Percentiles rank a stretch among this genome's conserved stretches.
phyloP scores from a whole-genome alignment of 2,329 filamentous ascomycete genomes.

The Aspergillus pseudonomiae region DNA sequence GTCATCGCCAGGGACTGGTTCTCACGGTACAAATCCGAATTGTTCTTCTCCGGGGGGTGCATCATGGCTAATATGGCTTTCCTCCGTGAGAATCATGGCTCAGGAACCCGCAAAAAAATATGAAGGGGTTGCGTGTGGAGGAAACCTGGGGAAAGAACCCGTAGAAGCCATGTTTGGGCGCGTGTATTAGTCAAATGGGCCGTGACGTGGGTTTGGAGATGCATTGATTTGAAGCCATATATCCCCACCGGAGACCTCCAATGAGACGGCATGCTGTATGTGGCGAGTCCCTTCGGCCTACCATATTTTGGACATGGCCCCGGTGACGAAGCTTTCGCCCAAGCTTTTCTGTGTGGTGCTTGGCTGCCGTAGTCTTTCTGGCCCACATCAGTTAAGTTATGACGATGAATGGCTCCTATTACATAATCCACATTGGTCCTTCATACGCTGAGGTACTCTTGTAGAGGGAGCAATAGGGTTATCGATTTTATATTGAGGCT shows the following conservation, averaged over 20 bases:
- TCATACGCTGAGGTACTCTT: too few relatives aligned
- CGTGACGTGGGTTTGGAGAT: background rate
- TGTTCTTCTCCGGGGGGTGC: constrained; percentile 18
- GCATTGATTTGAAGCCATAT: background rate
- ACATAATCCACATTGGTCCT: too few relatives aligned
- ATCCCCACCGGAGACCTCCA: background rate
- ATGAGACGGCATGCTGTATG: background rate
- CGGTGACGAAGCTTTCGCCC: background rate
- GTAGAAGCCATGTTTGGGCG: background rate
- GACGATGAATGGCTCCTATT: background rate
- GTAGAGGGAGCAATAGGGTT: too few relatives aligned
- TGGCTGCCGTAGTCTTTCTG: background rate
- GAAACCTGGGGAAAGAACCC: background rate
- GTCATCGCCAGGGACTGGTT: constrained; percentile 20
- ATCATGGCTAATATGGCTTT: background rate
- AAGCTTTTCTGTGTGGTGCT: background rate
- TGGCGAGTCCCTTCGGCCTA: background rate
- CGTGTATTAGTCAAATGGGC: background rate
- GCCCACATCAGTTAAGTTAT: background rate
- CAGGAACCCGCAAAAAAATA: background rate
- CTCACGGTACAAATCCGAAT: constrained; percentile 17
- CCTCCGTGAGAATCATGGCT: background rate
- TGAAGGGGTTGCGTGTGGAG: background rate
- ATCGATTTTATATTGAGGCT: too few relatives aligned
- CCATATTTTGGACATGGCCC: background rate